Percentiles rank a stretch among this genome's conserved stretches.
Conservation (phyloP, 257 asterid species). For the Nicotiana sylvestris region DNA sequence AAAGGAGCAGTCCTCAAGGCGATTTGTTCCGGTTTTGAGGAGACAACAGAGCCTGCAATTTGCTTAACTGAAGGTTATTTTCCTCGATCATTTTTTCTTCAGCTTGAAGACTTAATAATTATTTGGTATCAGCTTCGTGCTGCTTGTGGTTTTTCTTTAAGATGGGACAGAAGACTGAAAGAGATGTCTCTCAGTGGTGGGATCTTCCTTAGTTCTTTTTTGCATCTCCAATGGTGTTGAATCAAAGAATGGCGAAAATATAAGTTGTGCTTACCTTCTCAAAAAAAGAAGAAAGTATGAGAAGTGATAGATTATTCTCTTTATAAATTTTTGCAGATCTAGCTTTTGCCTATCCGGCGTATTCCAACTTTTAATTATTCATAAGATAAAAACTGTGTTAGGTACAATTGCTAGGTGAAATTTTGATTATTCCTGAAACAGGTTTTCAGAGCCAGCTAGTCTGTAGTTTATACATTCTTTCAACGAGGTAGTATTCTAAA, state of each 20-base stretch:
- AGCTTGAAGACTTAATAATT: not conserved
- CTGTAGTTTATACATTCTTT: not conserved
- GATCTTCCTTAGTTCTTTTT: not conserved
- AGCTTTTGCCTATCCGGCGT: not conserved
- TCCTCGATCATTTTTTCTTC: not conserved
- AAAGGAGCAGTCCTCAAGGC: constrained; percentile 66
- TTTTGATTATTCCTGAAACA: not conserved
- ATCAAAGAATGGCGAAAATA: not conserved
- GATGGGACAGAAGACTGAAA: not conserved
- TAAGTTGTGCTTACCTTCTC: not conserved
- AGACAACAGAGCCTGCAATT: constrained; percentile 62
- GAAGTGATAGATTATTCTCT: not conserved
- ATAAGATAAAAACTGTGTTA: not conserved
- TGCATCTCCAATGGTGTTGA: not conserved
- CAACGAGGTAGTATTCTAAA: constrained; percentile 3
- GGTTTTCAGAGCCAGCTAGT: not conserved
- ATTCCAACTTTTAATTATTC: not conserved
- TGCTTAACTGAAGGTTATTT: constrained; percentile 45
- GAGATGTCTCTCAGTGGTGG: not conserved
- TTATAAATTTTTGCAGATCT: not conserved
- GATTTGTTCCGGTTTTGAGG: constrained; percentile 60
- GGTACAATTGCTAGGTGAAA: not conserved
- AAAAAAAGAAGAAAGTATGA: not conserved
- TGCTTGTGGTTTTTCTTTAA: not conserved
- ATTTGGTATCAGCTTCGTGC: not conserved